phyloP scores from a whole-genome alignment of 331 rosid genomes.

The Stylosanthes scabra region DNA sequence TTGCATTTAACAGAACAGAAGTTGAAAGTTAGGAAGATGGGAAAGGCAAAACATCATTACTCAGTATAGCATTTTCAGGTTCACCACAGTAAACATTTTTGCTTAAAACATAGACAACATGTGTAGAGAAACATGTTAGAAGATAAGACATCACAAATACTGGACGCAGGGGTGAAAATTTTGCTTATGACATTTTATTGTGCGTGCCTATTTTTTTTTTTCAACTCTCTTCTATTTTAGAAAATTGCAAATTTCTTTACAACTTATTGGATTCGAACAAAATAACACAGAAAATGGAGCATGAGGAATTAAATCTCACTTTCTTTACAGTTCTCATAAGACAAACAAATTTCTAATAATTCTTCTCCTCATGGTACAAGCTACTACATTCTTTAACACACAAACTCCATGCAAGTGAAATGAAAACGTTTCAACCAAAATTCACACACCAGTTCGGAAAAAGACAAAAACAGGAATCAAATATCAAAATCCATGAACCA shows the following conservation, averaged over 20 bases:
- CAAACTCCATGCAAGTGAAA: conserved; percentile 29
- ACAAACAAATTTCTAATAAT: neutral
- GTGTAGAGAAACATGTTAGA: neutral
- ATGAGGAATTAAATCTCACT: neutral
- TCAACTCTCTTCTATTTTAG: neutral
- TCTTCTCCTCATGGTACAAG: neutral
- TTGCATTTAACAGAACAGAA: conserved; percentile 1
- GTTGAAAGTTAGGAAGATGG: neutral
- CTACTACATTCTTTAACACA: neutral
- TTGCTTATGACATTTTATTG: neutral
- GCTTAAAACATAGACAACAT: neutral
- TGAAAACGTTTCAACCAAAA: conserved; percentile 12
- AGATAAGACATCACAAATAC: neutral
- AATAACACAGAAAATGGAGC: neutral
- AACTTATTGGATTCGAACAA: neutral
- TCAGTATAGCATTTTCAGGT: conserved; percentile 1
- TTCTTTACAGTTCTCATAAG: conserved; percentile 1
- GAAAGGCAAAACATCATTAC: neutral
- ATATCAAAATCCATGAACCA: neutral
- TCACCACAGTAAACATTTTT: conserved; percentile 1
- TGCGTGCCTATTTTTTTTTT: conserved; percentile 18
- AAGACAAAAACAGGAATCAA: neutral
- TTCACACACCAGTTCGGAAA: neutral
- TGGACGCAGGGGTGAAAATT: conserved; percentile 19
- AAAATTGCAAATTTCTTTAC: conserved; percentile 5